A percentile compares a stretch with the other conserved stretches of the same genome.
Evolutionary conservation across 176 grass and related monocot species (phyloP).

Genomic region (Bromus sterilis): DNA sequence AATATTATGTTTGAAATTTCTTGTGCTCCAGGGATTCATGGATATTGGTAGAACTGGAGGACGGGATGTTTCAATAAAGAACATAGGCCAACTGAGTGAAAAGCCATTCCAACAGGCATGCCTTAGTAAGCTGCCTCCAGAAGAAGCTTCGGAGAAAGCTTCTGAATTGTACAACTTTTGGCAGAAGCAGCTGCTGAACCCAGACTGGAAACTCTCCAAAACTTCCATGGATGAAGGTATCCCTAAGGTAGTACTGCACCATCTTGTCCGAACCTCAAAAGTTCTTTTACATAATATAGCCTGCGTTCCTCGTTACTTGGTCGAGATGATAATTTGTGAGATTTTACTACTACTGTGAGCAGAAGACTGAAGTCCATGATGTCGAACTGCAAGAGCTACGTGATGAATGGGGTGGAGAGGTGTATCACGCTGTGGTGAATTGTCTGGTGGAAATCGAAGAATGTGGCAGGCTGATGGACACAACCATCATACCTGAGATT

Average conservation of each 20-base stretch:
- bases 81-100: constrained; percentile 9
- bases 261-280: background rate
- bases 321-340: background rate
- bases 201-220: constrained; percentile 21
- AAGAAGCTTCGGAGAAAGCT: background rate
- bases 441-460: background rate
- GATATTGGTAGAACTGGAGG: background rate
- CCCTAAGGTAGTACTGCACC: background rate
- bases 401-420: background rate
- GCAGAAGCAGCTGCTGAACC: constrained; percentile 16
- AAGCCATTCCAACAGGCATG: constrained; percentile 19
- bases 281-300: background rate
- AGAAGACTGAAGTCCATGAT: background rate
- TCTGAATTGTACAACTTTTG: background rate
- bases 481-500: background rate
- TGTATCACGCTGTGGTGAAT: background rate
- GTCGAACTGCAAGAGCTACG: background rate
- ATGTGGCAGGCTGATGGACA: background rate
- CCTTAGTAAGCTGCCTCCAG: background rate
- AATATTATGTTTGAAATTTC: background rate
- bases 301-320: background rate
- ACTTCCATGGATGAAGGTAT: background rate
- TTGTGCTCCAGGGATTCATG: background rate
- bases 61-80: constrained; percentile 17
- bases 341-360: background rate